Evolutionary conservation across 2,329 filamentous ascomycete genomes (phyloP), one percentile per base, ranked within the genome.

Genomic region (Colletotrichum trifolii): DNA sequence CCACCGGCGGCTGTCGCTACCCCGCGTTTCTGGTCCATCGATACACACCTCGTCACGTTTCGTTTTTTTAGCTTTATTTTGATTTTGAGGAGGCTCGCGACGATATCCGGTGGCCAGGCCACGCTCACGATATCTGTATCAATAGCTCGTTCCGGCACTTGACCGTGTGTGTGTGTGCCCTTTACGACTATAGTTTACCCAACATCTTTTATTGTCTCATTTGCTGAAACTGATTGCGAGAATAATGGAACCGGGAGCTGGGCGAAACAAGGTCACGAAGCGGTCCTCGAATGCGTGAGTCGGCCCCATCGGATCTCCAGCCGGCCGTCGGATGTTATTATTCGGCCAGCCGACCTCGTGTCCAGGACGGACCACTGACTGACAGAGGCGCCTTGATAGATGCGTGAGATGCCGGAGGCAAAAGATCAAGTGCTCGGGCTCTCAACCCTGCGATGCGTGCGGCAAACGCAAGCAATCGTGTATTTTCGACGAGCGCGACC

Each of bases 391-490:
- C 17, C 17, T 17, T 36, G 13, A 1, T 17, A 82, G 81, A 45
- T 82, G 81, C 66, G 72, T 74, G 50, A 75, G 80, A 67, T 83
- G 81, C 66, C 78, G 81, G 34, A 74, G 76, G 0, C 80, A 81
- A 36, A 82, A 83, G 65, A 80, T 82, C 34, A 82, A 80, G 67
- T 82, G 81, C 60, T 82, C 80, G 0, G 80, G 80, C 1, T 75
- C 77, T 4, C 73, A 75, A 33, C 81, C 81, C 1, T 83, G 81
- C 60, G 75, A 78, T 50, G 75, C 74, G n/a, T 83, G 81, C 69
- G 76, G 71, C 46, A 81, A 80, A 66, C 75, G 79, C 25, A 78
- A 77, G n/a, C 70, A 80, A 15, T 66, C 73, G 1, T 82, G 81
- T 58, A 72, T 73, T 6, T 82, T 82, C 54, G 78, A 82, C 62